Evolutionary conservation across 331 rosid species (phyloP), one percentile per base, ranked within the genome.

Genomic region (Quercus lobata): DNA sequence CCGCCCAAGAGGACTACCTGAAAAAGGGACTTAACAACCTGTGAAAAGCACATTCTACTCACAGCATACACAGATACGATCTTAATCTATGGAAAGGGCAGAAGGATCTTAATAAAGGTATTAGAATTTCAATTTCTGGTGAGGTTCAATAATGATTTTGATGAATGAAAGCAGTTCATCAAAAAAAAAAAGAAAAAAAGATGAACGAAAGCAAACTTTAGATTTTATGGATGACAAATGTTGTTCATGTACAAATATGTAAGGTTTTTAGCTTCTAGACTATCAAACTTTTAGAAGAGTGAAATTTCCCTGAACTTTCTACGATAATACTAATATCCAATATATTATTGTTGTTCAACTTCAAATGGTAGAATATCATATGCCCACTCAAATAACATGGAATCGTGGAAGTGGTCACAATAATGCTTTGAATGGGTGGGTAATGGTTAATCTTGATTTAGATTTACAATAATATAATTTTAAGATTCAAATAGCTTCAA

Each of bases 1-100:
- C 41, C 9, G 55, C 11, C 65, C 54, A 88, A 82, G 72, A 91
- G 62, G 54, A 71, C 10, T 69, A 78, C 71, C 16, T 77, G 32
- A 5, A 84, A 54, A 7, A 73, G 90, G 25, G 25, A 52, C 68
- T 49, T 19, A 14, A 35, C 21, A 37, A 65, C 49, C 73, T 10
- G 55, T 57, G 79, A 61, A 71, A 60, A 21, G 1, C 22, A 5
- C 86, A 87, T 87, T 58, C 34, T 73, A 6, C 46, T 37, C 3
- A 53, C 15, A 72, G 34, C 71, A 60, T 35, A 34, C 37, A 34
- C 37, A 34, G 7, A 34, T 5, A 5, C 7, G 6, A 0, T 34
- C 37, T 34, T 34, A 34, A 22, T 56, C 65, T 65, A 71, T 44
- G 37, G 21, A 19, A 65, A 17, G 3, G 14, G 14, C 46, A 30